Evolutionary conservation across 164 flowering plant genomes (phyloP).

Genomic region (Chimonanthus salicifolius): DNA sequence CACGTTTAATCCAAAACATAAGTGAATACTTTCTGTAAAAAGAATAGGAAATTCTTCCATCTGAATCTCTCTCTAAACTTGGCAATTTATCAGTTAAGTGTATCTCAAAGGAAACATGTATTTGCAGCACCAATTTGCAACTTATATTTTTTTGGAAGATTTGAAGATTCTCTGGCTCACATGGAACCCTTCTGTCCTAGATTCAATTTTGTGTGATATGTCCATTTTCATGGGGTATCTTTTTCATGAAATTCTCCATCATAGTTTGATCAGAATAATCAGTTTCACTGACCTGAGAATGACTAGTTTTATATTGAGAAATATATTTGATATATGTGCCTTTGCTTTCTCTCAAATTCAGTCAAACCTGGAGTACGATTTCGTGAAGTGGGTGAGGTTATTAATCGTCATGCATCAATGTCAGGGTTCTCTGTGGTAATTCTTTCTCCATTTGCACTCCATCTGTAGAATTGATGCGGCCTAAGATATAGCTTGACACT

Average conservation of each 20-base stretch:
- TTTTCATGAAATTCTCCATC: too few species aligned
- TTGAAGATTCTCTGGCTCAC: background rate
- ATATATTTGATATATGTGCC: background rate
- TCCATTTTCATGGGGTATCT: too few species aligned
- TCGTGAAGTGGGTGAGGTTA: constrained; percentile 93
- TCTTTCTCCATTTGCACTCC: background rate
- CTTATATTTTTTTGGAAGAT: too few species aligned
- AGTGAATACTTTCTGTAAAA: too few species aligned
- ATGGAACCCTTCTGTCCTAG: background rate
- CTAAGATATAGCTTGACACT: background rate
- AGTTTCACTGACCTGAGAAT: background rate
- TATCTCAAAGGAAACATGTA: too few species aligned
- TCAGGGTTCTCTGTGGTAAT: constrained; percentile 94
- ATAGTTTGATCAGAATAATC: background rate
- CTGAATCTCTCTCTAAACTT: too few species aligned
- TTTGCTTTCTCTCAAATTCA: constrained; percentile 17
- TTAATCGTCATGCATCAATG: constrained; percentile 91
- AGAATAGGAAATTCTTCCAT: too few species aligned
- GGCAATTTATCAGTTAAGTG: too few species aligned
- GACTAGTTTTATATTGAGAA: background rate
- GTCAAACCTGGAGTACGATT: constrained; percentile 95
- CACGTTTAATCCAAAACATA: too few species aligned
- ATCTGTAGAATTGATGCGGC: background rate
- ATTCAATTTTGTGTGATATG: background rate
- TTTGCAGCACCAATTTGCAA: background rate